These are phyloP conservation scores for Coemansia sp. DNA, from an alignment of 192 early-diverging fungal species.

Conservation along the genomic window DNA sequence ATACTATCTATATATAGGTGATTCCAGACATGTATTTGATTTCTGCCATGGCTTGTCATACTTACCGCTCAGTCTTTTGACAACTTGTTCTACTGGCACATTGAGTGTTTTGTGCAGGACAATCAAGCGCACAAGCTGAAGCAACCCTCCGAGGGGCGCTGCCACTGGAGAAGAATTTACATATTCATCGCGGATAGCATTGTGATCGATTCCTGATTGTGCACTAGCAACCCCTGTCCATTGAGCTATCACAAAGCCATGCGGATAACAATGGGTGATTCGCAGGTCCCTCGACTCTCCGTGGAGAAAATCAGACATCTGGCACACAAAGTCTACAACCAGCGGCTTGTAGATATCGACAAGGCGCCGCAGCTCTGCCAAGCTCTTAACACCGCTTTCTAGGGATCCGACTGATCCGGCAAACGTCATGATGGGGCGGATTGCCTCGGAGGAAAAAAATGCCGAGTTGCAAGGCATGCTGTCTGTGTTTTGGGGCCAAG, in stretches of 20 bases:
- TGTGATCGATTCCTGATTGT: too few species aligned
- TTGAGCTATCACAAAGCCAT: conserved; percentile 65
- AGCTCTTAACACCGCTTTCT: conserved; percentile 55
- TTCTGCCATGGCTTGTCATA: too few species aligned
- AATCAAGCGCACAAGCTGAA: conserved; percentile 82
- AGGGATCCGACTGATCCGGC: conserved; percentile 84
- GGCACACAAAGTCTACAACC: conserved; percentile 62
- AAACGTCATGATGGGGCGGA: conserved; percentile 67
- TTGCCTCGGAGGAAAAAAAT: conserved; percentile 1
- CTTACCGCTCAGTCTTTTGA: conserved; percentile 34
- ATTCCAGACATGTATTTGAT: too few species aligned
- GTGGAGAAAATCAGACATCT: conserved; percentile 64
- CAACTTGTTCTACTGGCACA: conserved; percentile 51
- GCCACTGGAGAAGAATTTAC: conserved; percentile 71
- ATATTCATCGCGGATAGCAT: conserved; percentile 65
- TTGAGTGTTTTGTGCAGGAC: conserved; percentile 63
- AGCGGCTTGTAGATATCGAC: conserved; percentile 64
- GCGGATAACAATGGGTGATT: conserved; percentile 59
- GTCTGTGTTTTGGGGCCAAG: background rate
- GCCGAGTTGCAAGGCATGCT: background rate
- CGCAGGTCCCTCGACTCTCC: conserved; percentile 54
- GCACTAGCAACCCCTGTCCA: conserved; percentile 68
- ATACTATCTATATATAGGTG: too few species aligned
- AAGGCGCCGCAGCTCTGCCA: conserved; percentile 69
- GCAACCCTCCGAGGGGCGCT: conserved; percentile 78